These are phyloP conservation scores for Chlorella sp. DNA, from an alignment of 139 green algal species.

Conservation along the genomic window DNA sequence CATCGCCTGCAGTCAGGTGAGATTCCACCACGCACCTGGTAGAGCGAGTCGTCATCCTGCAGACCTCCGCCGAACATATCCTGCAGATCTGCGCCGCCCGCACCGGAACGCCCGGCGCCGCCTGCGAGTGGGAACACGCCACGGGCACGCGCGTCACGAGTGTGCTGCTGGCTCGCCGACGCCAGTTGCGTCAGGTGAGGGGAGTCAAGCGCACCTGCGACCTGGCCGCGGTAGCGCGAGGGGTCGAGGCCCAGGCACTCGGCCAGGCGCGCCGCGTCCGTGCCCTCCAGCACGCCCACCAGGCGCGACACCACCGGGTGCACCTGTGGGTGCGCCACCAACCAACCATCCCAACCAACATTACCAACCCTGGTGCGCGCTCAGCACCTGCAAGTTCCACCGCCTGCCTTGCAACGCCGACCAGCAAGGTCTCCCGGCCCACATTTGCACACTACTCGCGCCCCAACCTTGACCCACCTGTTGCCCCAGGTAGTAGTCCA, in stretches of 20 bases:
- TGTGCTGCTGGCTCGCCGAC: not conserved
- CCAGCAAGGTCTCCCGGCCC: not conserved
- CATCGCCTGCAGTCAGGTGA: too few species aligned
- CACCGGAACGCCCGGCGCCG: too few species aligned
- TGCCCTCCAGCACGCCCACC: conserved; percentile 87
- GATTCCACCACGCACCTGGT: too few species aligned
- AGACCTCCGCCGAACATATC: too few species aligned
- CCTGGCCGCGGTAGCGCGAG: conserved; percentile 10
- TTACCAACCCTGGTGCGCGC: too few species aligned
- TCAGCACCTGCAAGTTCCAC: too few species aligned
- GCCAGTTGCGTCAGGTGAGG: not conserved
- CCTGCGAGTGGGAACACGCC: not conserved
- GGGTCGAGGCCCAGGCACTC: conserved; percentile 92
- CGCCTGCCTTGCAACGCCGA: too few species aligned
- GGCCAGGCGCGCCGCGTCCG: conserved; percentile 77
- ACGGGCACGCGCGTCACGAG: not conserved
- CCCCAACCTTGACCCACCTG: conserved; percentile 33
- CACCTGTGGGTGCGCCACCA: conserved; percentile 55
- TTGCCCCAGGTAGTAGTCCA: conserved; percentile 83
- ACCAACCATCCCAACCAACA: too few species aligned
- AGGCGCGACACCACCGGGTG: conserved; percentile 91
- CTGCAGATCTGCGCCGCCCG: too few species aligned
- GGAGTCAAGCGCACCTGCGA: not conserved
- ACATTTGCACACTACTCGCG: not conserved
- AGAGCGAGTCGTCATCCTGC: too few species aligned